Base-by-base conservation (phyloP, 2,329 filamentous ascomycete genomes). In the Phialophora chinensis region DNA sequence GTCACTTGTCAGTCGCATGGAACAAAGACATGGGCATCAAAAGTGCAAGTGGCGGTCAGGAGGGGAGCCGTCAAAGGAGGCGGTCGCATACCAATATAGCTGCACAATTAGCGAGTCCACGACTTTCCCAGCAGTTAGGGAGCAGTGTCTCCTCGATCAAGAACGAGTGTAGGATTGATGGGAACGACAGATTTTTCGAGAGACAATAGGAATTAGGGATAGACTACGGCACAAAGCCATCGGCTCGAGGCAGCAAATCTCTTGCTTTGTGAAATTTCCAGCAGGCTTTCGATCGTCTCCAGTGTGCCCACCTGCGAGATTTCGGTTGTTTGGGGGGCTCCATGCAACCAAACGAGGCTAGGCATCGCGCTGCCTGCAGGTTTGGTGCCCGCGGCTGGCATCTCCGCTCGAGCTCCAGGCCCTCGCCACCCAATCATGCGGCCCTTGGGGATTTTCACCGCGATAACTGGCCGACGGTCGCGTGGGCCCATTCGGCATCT, bases 401-500 rank as follows among this genome's bases (percentile, higher is more conserved):
- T 52, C 12, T 52, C 49, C 49, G 49, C 49, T 7, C 11, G 49
- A 44, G 17, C 5, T n/a, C 35, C 38, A 4, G 17, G 0, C 14
- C 6, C 38, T n/a, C 38, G 14, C 38, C 38, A n/a, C 17, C 38
- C 38, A 44, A 44, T 44, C 38, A 44, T n/a, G 14, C 12, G 35
- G 35, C 35, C 35, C 12, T 42, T 4, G 17, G n/a, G 14, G 38
- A 44, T n/a, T 17, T 44, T 44, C 38, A 44, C 17, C 38, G 17
- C 11, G 20, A 20, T 23, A 17, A 27, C 49, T 53, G 49, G 49
- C 23, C 20, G 20, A 53, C 11, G 2, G 27, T 20, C 5, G 38
- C 49, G 62, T 67, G 62, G 66, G 66, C 62, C 62, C 50, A 67
- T 65, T 62, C 66, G 66, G 66, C 58, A 58, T 58, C 61, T 60